These are phyloP conservation scores for Hypoxylon sp. DNA, from an alignment of 2,329 filamentous ascomycete species.

Conservation along the genomic window DNA sequence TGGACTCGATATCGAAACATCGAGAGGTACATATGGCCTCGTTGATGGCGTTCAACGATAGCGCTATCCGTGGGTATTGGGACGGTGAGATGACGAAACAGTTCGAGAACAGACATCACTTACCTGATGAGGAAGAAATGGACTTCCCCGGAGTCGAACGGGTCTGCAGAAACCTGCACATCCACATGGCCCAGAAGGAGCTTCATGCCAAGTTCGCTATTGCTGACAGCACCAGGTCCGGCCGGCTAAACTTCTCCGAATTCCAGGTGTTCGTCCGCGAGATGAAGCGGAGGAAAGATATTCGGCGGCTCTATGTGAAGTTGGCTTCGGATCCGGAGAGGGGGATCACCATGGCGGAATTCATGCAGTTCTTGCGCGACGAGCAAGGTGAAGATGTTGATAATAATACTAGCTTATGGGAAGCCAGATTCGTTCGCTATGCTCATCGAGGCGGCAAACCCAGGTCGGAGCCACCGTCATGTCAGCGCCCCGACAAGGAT, in stretches of 20 bases:
- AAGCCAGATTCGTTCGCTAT: constrained; percentile 77
- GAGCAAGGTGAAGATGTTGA: constrained; percentile 83
- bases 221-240: constrained; percentile 74
- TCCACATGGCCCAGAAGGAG: constrained; percentile 84
- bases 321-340: constrained; percentile 69
- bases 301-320: constrained; percentile 78
- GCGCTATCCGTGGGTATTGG: constrained; percentile 88
- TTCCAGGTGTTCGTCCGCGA: constrained; percentile 87
- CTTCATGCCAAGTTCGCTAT: constrained; percentile 80
- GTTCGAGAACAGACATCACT: constrained; percentile 65
- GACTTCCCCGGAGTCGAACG: constrained; percentile 83
- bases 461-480: constrained; percentile 57
- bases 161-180: constrained; percentile 90
- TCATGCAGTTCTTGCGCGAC: constrained; percentile 79
- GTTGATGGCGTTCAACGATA: constrained; percentile 85
- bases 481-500: constrained; percentile 60
- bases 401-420: constrained; percentile 74
- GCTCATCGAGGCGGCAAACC: constrained; percentile 70
- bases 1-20: constrained; percentile 87
- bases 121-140: constrained; percentile 75
- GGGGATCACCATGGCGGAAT: constrained; percentile 79
- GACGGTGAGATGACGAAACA: constrained; percentile 82
- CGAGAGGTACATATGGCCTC: constrained; percentile 92
- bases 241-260: constrained; percentile 80
- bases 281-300: constrained; percentile 86